A percentile compares a stretch with the other conserved stretches of the same genome.
These are phyloP conservation scores for Polygonum maritimum DNA, from an alignment of 148 eudicot species.

Conservation along the genomic window DNA sequence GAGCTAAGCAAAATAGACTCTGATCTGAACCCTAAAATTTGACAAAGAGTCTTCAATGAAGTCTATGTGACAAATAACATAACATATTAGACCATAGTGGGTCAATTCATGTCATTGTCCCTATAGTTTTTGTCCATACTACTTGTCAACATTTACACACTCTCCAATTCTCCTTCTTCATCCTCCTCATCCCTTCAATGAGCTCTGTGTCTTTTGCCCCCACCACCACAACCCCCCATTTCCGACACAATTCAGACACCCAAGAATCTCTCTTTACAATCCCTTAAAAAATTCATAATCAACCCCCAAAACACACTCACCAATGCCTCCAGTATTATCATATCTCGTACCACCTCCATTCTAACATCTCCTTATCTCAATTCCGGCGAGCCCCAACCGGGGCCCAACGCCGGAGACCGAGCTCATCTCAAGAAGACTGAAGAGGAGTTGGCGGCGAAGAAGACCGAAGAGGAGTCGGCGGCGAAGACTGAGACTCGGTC, in stretches of 20 bases:
- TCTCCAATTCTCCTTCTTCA: not conserved
- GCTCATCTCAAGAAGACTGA: no score
- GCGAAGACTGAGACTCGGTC: no score
- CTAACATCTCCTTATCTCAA: constrained; percentile 58
- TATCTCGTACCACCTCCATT: not conserved
- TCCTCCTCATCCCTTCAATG: constrained; percentile 1
- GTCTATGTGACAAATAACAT: not conserved
- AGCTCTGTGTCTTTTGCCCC: constrained; percentile 2
- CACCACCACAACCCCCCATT: not conserved
- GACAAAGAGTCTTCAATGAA: not conserved
- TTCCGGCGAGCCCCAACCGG: constrained; percentile 72
- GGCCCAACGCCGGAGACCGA: constrained; percentile 83
- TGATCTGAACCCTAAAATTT: no score
- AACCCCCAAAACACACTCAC: not conserved
- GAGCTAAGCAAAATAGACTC: no score
- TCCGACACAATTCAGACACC: constrained; percentile 6
- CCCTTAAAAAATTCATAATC: not conserved
- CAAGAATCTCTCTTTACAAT: not conserved
- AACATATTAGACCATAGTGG: not conserved
- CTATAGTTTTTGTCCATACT: not conserved
- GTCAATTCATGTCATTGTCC: not conserved
- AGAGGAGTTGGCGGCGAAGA: no score
- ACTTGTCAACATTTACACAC: not conserved
- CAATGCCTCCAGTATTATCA: constrained; percentile 3
- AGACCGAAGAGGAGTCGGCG: no score